phyloP scores from a whole-genome alignment of 257 asterid species.

The Pogostemon cablin region DNA sequence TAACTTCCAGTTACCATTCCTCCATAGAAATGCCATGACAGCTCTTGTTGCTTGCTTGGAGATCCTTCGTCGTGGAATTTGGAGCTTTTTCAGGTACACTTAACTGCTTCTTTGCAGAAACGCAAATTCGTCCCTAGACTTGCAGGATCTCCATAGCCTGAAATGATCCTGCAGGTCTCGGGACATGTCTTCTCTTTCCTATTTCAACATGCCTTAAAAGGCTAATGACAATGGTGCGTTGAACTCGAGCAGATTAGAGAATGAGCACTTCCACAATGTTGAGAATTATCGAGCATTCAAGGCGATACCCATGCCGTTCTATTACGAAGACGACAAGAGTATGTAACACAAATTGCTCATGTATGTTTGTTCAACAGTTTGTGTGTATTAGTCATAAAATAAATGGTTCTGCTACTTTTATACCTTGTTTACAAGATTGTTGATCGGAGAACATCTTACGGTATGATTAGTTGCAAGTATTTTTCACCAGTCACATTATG shows the following conservation, averaged over 20 bases:
- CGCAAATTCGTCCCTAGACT: not conserved
- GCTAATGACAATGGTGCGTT: not conserved
- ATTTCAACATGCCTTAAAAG: not conserved
- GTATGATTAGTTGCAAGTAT: too few species aligned
- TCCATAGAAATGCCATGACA: conserved; percentile 56
- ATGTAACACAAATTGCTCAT: not conserved
- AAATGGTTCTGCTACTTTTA: too few species aligned
- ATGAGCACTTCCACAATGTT: conserved; percentile 76
- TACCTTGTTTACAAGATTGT: too few species aligned
- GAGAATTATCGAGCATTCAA: conserved; percentile 71
- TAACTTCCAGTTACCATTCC: conserved; percentile 54
- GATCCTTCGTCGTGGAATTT: conserved; percentile 80
- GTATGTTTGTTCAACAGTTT: not conserved
- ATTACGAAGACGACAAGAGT: conserved; percentile 55
- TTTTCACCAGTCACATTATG: too few species aligned
- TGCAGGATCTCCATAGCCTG: not conserved
- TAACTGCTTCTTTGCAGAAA: not conserved
- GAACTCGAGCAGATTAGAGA: conserved; percentile 59
- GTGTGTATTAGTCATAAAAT: not conserved
- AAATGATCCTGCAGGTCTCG: not conserved
- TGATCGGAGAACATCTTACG: too few species aligned
- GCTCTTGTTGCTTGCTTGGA: conserved; percentile 70
- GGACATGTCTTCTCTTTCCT: not conserved
- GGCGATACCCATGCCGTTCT: conserved; percentile 69
- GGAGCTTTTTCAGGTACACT: conserved; percentile 88